These are phyloP conservation scores for Myriosclerotinia curreyana DNA, from an alignment of 2,329 filamentous ascomycete species.

Conservation along the genomic window DNA sequence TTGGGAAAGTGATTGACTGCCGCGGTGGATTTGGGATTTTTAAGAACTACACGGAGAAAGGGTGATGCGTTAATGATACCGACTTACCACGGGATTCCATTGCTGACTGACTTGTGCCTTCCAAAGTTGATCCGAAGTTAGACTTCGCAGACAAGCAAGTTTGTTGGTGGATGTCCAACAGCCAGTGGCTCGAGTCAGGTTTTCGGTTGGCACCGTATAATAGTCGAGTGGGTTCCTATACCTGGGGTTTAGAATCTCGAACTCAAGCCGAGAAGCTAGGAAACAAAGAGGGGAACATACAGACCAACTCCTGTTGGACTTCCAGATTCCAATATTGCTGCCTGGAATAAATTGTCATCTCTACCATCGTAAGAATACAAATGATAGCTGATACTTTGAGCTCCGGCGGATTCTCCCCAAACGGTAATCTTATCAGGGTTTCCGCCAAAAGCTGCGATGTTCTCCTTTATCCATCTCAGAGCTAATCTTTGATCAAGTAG, in stretches of 20 bases:
- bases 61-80: neutral
- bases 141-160: constrained; percentile 29
- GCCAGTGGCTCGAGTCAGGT: constrained; percentile 39
- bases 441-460: constrained; percentile 48
- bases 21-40: neutral
- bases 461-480: constrained; percentile 56
- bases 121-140: constrained; percentile 28
- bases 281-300: neutral
- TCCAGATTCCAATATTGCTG: constrained; percentile 54
- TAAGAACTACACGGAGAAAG: neutral
- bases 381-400: constrained; percentile 56
- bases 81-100: constrained; percentile 28
- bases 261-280: too few relatives aligned
- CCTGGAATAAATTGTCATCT: constrained; percentile 53
- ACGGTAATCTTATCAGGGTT: constrained; percentile 42
- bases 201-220: constrained; percentile 41
- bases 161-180: constrained; percentile 29
- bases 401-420: constrained; percentile 47
- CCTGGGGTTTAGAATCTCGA: neutral
- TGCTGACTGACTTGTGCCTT: constrained; percentile 26
- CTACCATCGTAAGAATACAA: constrained; percentile 54
- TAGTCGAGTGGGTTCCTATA: constrained; percentile 36
- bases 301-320: constrained; percentile 32
- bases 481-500: constrained; percentile 58
- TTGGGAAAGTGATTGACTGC: neutral